Evolutionary conservation across 2,329 filamentous ascomycete species (phyloP), one percentile per base, ranked within the genome.

Genomic region (Aspergillus awamori): DNA sequence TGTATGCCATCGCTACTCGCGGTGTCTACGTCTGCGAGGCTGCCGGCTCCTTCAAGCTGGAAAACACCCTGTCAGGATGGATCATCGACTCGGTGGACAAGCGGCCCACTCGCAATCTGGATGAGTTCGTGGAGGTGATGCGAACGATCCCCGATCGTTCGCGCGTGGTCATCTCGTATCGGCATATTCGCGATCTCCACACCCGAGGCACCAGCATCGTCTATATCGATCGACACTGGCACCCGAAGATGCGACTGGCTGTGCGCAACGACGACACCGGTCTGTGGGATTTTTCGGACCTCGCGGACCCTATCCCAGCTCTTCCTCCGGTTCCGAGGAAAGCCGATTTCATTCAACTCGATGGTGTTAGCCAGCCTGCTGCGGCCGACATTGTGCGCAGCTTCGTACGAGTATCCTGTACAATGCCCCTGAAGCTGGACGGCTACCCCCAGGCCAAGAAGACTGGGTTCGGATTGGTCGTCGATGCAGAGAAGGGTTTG

Each of bases 1-100:
- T 97, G 4, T 98, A 97, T 75, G 94, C 93, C 36, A 93, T 99
- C 60, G 89, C 93, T 8, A 90, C 93, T 69, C 89, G 93, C 75
- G 95, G 95, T 36, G 93, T 99, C 17, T 99, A 92, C 74, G 90
- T 98, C 61, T 98, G 93, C 72, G 95, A 99, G 77, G 92, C 94
- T 5, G 90, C 92, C 2, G 95, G 95, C 2, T 97, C 95, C 0
- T 99, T 98, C 83, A 89, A 93, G 54, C 92, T 99, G 65, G 95
- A 98, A 65, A 93, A 89, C 69, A 90, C 90, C 11, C 89, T 96
- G 62, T 93, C 90, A 63, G 95, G 95, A 10, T 98, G 94, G 93
- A 87, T 99, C 64, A 87, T 99, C 56, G 92, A 97, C 76, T 90
- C 91, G 3, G 86, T 99, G 43, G 93, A 98, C 75, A 92, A 98